Evolutionary conservation across 176 grass and related monocot genomes (phyloP), one percentile per base, ranked within the genome.

Genomic region (Hyparrhenia diplandra): DNA sequence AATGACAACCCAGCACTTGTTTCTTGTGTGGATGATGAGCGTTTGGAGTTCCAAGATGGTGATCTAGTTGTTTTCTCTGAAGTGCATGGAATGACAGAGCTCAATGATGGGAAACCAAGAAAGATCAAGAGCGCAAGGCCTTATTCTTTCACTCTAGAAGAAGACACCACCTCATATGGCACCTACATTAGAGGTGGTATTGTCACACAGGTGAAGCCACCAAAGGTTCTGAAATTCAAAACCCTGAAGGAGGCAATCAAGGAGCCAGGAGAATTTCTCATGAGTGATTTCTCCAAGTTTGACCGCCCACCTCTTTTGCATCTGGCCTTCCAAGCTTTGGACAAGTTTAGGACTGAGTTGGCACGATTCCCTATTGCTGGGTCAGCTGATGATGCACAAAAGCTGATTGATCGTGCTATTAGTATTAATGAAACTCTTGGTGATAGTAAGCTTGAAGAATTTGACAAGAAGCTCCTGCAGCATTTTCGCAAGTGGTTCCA

Each of bases 201-300:
- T 27, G 91, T 97, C 71, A 97, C 91, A 55, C 94, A 97, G 71
- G 72, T 97, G 62, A 97, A 97, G 86, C 80, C 75, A 80, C 91
- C 94, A 11, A 97, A 97, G 67, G 73, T 92, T 71, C 87, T 97
- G 58, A 79, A 92, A 76, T 97, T 97, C 89, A 97, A 92, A 73
- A 71, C 89, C 55, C 64, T 97, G 80, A 94, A 83, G 77, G 91
- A 97, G 35, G 91, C 94, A 37, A 89, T 94, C 43, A 74, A 87
- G 80, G 94, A 97, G 74, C 94, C 87, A 40, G 94, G 94, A 41
- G 94, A 97, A 72, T 97, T 97, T 72, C 94, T 97, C 57, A 84
- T 97, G 79, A 92, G 91, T 35, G 94, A 97, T 69, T 97, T 92
- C 81, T 97, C 94, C 63, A 97, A 97, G 69, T 94, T 97, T 21